Evolutionary conservation across 495 filamentous ascomycete genomes (phyloP).

Genomic region (Xylaria intraflava): DNA sequence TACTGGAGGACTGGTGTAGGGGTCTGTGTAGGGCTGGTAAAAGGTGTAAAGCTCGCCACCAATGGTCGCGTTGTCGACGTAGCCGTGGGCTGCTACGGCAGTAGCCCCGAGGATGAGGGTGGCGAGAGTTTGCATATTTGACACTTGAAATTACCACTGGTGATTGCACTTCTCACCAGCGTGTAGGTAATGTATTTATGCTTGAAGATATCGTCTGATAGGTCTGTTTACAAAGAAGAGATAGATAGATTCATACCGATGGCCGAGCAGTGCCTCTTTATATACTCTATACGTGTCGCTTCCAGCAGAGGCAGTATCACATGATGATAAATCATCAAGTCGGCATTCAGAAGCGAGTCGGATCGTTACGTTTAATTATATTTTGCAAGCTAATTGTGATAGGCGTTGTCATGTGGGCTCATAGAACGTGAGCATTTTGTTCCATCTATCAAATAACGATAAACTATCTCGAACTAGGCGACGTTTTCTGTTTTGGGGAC

Average conservation of each 20-base stretch:
- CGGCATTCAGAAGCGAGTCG: too few species aligned
- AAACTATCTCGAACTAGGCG: background rate
- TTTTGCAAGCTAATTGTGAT: too few species aligned
- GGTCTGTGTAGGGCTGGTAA: slow-evolving; percentile 42
- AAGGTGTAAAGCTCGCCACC: slow-evolving; percentile 33
- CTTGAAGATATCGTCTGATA: background rate
- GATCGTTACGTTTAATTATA: too few species aligned
- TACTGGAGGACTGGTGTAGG: slow-evolving; percentile 35
- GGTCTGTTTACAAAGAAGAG: background rate
- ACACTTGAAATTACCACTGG: background rate
- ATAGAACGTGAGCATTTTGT: background rate
- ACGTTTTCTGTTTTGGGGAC: slow-evolving; percentile 1
- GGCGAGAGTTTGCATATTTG: slow-evolving; percentile 30
- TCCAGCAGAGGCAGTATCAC: slow-evolving; percentile 1
- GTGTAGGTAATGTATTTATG: background rate
- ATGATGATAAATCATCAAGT: too few species aligned
- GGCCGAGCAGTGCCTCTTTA: background rate
- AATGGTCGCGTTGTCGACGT: slow-evolving; percentile 47
- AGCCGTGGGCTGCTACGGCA: slow-evolving; percentile 56
- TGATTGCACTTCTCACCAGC: background rate
- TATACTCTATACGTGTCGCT: background rate
- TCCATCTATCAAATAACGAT: slow-evolving; percentile 6
- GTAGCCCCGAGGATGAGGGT: slow-evolving; percentile 42
- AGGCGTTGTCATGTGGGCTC: background rate
- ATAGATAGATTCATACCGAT: background rate